Conservation (phyloP, 345 rosid genomes). For the Eucalyptus microcorys region DNA sequence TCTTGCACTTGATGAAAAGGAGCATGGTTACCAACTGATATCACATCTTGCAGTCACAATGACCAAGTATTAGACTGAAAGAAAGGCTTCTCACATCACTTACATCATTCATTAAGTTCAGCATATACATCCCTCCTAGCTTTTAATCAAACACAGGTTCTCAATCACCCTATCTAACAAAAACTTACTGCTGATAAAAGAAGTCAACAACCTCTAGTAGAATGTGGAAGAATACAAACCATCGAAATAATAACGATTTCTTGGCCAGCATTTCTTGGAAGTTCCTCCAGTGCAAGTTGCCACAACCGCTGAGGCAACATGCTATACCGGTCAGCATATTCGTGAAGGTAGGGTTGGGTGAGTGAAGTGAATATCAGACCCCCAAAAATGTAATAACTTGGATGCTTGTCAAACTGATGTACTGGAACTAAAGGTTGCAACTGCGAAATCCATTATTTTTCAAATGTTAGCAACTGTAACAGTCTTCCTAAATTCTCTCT, state of each 20-base stretch:
- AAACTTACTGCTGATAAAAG: background rate
- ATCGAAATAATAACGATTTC: conserved; percentile 69
- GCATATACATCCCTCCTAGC: background rate
- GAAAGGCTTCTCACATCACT: background rate
- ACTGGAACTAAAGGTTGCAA: conserved; percentile 79
- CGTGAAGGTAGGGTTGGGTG: conserved; percentile 73
- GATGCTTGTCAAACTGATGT: conserved; percentile 69
- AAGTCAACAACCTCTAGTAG: background rate
- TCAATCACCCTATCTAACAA: background rate
- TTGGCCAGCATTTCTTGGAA: conserved; percentile 55
- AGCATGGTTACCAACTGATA: background rate
- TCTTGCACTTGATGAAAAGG: background rate
- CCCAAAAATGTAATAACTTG: conserved; percentile 87
- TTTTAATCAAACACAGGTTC: background rate
- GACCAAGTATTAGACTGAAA: background rate
- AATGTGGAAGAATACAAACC: conserved; percentile 18
- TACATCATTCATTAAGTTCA: background rate
- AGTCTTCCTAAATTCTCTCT: background rate
- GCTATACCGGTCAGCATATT: conserved; percentile 28
- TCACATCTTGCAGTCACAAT: background rate
- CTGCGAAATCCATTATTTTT: conserved; percentile 16
- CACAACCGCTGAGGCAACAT: conserved; percentile 57
- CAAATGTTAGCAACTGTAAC: background rate
- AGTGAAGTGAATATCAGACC: conserved; percentile 78
- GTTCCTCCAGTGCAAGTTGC: conserved; percentile 54